Percentiles rank a stretch among this genome's conserved stretches.
These are phyloP conservation scores for Melaleuca alternifolia DNA, from an alignment of 345 rosid genomes.

Conservation along the genomic window DNA sequence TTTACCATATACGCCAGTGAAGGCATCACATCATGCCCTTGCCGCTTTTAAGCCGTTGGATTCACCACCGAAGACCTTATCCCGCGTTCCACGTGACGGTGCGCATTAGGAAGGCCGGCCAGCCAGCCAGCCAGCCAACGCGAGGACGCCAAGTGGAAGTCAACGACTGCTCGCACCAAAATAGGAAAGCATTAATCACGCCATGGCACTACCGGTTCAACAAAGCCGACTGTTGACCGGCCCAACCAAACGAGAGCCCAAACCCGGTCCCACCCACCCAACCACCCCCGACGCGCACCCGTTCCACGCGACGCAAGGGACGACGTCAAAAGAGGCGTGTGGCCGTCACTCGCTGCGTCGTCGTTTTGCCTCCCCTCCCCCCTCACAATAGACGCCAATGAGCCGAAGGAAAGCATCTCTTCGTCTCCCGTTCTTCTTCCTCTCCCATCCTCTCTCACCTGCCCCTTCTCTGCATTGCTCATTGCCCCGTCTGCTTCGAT, in stretches of 20 bases:
- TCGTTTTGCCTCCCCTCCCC: not conserved
- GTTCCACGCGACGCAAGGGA: not conserved
- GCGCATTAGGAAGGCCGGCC: no score
- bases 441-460: not conserved
- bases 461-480: not conserved
- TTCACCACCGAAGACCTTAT: no score
- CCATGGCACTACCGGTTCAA: not conserved
- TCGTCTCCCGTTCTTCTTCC: not conserved
- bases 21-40: no score
- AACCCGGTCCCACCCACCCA: not conserved
- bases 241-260: not conserved
- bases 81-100: no score
- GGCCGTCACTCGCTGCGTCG: conserved; percentile 4
- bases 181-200: not conserved
- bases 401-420: not conserved
- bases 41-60: no score
- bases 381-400: not conserved
- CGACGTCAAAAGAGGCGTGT: not conserved
- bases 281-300: not conserved
- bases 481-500: not conserved
- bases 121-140: no score
- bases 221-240: not conserved
- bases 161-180: no score
- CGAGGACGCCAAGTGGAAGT: no score
- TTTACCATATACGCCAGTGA: no score